phyloP scores from a whole-genome alignment of 2,329 filamentous ascomycete species.

The Fusarium tupiense region DNA sequence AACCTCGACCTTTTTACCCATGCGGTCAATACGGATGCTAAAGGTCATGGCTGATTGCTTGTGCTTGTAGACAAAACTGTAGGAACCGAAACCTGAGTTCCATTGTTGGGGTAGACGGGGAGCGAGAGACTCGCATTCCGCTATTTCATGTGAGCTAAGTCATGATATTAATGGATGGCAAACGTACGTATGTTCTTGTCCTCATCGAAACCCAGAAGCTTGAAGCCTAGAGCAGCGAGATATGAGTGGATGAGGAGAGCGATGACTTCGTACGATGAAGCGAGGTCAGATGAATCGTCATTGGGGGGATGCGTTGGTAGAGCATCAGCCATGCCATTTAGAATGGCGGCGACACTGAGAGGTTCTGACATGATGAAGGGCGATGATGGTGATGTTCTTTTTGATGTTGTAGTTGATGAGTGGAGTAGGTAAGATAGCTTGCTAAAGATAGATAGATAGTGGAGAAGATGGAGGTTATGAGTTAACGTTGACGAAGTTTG shows the following conservation, averaged over 20 bases:
- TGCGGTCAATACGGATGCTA: conserved; percentile 81
- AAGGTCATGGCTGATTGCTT: conserved; percentile 86
- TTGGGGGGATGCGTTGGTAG: conserved; percentile 63
- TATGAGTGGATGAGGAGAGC: conserved; percentile 86
- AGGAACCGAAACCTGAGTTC: conserved; percentile 77
- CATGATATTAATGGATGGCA: not conserved
- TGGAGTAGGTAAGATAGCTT: not conserved
- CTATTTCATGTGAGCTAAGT: conserved; percentile 28
- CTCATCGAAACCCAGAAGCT: conserved; percentile 84
- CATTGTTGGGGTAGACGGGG: conserved; percentile 78
- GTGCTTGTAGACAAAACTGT: conserved; percentile 88
- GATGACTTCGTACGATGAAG: conserved; percentile 81
- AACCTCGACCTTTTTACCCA: conserved; percentile 86
- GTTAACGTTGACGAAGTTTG: not conserved
- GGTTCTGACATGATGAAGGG: conserved; percentile 39
- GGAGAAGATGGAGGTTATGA: conserved; percentile 7
- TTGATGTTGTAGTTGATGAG: not conserved
- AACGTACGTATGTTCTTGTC: conserved; percentile 75
- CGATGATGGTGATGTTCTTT: not conserved
- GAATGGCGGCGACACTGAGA: conserved; percentile 51
- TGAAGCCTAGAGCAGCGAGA: conserved; percentile 82
- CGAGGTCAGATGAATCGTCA: conserved; percentile 70
- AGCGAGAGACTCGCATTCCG: conserved; percentile 64
- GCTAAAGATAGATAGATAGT: conserved; percentile 1
- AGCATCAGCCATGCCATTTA: conserved; percentile 68